These are phyloP conservation scores for Spongiforma sp. DNA, from an alignment of 1,284 basidiomycete species.

Conservation along the genomic window DNA sequence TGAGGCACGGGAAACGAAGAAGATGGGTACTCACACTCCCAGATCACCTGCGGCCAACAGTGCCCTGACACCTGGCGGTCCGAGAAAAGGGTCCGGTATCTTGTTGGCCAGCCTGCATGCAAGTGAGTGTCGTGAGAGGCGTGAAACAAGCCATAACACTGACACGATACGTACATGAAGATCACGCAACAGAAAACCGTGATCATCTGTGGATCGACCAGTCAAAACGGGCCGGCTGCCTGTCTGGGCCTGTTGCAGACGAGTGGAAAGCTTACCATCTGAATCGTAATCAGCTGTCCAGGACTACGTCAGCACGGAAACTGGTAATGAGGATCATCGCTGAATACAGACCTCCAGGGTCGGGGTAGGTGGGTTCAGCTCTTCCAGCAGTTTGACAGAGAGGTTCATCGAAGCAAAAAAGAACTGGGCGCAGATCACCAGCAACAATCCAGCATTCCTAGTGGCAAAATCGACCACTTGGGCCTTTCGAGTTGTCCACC, in stretches of 20 bases:
- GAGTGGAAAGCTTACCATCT: constrained; percentile 59
- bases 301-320: not conserved
- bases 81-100: constrained; percentile 68
- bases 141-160: not conserved
- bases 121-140: constrained; percentile 1
- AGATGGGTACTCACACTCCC: constrained; percentile 60
- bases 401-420: constrained; percentile 69
- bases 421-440: constrained; percentile 62
- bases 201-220: constrained; percentile 39
- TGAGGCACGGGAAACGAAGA: no score
- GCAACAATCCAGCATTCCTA: constrained; percentile 62
- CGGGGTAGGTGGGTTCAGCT: constrained; percentile 61
- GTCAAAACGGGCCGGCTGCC: not conserved
- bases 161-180: constrained; percentile 43
- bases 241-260: not conserved
- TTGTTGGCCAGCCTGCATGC: constrained; percentile 49
- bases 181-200: constrained; percentile 50
- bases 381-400: constrained; percentile 64
- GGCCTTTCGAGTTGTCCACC: not conserved
- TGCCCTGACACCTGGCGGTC: constrained; percentile 68
- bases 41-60: constrained; percentile 66
- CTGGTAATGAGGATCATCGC: not conserved
- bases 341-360: constrained; percentile 54
- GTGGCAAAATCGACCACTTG: constrained; percentile 4
- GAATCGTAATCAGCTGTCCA: constrained; percentile 49